Conservation (phyloP, 2,329 filamentous ascomycete genomes). For the Aspergillus sp. region DNA sequence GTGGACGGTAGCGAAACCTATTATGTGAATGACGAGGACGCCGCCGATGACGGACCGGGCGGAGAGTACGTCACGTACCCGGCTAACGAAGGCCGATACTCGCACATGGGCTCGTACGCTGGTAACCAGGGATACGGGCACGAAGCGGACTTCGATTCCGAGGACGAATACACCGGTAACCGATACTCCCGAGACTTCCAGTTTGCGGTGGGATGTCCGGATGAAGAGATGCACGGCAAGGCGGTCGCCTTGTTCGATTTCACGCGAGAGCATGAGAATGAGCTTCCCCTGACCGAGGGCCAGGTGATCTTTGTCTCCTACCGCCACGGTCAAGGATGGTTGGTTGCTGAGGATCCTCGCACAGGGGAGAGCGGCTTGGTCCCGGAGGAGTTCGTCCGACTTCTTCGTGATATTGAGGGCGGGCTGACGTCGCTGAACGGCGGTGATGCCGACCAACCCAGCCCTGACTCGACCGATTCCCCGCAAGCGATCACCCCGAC, state of each 20-base stretch:
- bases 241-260: conserved; percentile 96
- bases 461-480: conserved; percentile 51
- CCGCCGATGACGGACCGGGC: conserved; percentile 63
- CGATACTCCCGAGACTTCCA: conserved; percentile 89
- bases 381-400: conserved; percentile 90
- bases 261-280: conserved; percentile 91
- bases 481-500: conserved; percentile 32
- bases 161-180: conserved; percentile 56
- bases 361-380: conserved; percentile 92
- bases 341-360: conserved; percentile 93
- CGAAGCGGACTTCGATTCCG: conserved; percentile 36
- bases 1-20: conserved; percentile 72
- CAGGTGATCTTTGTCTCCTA: conserved; percentile 97
- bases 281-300: conserved; percentile 85
- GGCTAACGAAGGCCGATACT: conserved; percentile 60
- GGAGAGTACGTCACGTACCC: conserved; percentile 81
- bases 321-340: conserved; percentile 92
- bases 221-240: conserved; percentile 97
- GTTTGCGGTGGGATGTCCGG: conserved; percentile 90
- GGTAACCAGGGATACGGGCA: conserved; percentile 35
- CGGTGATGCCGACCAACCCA: conserved; percentile 47
- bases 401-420: conserved; percentile 89
- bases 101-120: conserved; percentile 44
- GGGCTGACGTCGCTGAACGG: conserved; percentile 71
- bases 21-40: conserved; percentile 66